These are phyloP conservation scores for Leptographium galeiforme DNA, from an alignment of 2,329 filamentous ascomycete species.

Conservation along the genomic window DNA sequence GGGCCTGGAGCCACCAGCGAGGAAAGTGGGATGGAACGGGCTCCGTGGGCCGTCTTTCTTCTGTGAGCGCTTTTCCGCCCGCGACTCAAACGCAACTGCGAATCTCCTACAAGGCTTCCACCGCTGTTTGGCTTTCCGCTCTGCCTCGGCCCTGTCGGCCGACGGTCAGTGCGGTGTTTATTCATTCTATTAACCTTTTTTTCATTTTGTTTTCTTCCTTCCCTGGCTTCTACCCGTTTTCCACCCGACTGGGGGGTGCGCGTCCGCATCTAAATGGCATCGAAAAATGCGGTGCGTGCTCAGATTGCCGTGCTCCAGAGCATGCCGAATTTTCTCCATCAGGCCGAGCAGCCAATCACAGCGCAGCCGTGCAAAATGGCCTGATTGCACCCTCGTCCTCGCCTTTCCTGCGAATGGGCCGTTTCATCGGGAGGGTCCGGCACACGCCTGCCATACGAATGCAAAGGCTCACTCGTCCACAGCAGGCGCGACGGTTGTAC, in stretches of 20 bases:
- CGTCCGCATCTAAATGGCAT: too few species aligned
- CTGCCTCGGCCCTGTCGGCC: too few species aligned
- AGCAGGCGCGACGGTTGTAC: not conserved
- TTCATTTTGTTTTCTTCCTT: too few species aligned
- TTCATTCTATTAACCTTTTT: too few species aligned
- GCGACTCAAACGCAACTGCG: too few species aligned
- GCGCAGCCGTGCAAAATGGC: not conserved
- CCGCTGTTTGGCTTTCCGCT: too few species aligned
- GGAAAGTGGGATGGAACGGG: conserved; percentile 1
- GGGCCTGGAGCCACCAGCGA: not conserved
- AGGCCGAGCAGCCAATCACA: not conserved
- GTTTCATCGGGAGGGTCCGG: not conserved
- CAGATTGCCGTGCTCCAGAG: not conserved
- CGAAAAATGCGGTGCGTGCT: too few species aligned
- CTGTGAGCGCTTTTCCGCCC: not conserved
- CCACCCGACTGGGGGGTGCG: too few species aligned
- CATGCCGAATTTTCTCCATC: not conserved
- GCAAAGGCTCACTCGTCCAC: too few species aligned
- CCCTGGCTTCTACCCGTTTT: too few species aligned
- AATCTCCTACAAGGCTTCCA: too few species aligned
- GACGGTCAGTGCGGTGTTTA: too few species aligned
- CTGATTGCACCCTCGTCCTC: not conserved
- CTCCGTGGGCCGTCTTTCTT: not conserved
- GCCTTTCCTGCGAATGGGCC: not conserved
- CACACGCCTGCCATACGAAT: not conserved